Conservation (phyloP, 192 early-diverging fungal species). For the Podila epicladia region DNA sequence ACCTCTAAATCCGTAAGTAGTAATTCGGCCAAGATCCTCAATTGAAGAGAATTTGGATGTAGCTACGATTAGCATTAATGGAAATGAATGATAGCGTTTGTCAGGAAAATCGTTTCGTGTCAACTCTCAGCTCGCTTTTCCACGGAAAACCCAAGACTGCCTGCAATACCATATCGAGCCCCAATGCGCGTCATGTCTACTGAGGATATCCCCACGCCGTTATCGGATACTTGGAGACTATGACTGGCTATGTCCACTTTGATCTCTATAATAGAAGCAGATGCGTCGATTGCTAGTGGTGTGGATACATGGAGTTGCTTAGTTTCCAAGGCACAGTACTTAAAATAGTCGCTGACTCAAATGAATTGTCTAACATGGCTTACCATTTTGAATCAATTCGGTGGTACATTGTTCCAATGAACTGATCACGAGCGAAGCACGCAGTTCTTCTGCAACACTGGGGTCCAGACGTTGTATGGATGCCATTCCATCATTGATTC, state of each 20-base stretch:
- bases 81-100: neutral
- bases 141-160: neutral
- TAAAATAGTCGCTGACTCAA: too few relatives aligned
- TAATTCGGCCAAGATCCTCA: constrained; percentile 45
- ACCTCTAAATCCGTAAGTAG: constrained; percentile 75
- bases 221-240: constrained; percentile 67
- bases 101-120: neutral
- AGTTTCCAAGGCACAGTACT: too few relatives aligned
- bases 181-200: constrained; percentile 60
- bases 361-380: neutral
- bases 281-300: constrained; percentile 64
- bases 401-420: constrained; percentile 63
- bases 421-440: constrained; percentile 43
- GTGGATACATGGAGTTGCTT: too few relatives aligned
- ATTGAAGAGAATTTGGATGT: constrained; percentile 67
- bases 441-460: constrained; percentile 38
- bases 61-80: constrained; percentile 24
- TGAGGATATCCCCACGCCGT: constrained; percentile 67
- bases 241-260: constrained; percentile 52
- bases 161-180: constrained; percentile 46
- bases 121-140: neutral
- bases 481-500: constrained; percentile 39
- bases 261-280: constrained; percentile 59
- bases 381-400: constrained; percentile 73
- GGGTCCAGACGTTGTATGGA: constrained; percentile 42